Percentiles rank a stretch among this genome's conserved stretches.
phyloP scores from a whole-genome alignment of 768 basidiomycete species.

The Rhodotorula graminis region DNA sequence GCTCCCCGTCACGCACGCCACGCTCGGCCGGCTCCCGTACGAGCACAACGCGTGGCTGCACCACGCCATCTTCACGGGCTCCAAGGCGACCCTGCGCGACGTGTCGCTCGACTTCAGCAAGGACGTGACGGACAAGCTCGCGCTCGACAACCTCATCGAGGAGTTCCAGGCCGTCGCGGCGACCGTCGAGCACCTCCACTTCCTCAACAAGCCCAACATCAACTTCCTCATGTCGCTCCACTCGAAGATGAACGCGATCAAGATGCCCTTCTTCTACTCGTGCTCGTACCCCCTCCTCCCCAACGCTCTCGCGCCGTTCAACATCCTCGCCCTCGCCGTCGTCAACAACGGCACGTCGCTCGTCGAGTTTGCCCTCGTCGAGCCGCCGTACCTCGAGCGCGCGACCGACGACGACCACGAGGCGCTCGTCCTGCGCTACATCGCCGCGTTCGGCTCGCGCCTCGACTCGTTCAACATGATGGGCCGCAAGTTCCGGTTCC shows the following conservation, averaged over 20 bases:
- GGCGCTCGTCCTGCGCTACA: slow-evolving; percentile 23
- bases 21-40: slow-evolving; percentile 22
- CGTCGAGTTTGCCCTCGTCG: slow-evolving; percentile 26
- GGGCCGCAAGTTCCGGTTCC: slow-evolving; percentile 26
- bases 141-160: slow-evolving; percentile 26
- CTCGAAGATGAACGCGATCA: slow-evolving; percentile 29
- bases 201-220: slow-evolving; percentile 33
- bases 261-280: slow-evolving; percentile 30
- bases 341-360: slow-evolving; percentile 34
- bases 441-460: slow-evolving; percentile 31
- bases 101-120: slow-evolving; percentile 28
- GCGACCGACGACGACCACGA: slow-evolving; percentile 20
- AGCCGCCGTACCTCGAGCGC: slow-evolving; percentile 11
- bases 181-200: slow-evolving; percentile 25
- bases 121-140: neutral
- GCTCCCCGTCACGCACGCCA: slow-evolving; percentile 16
- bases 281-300: slow-evolving; percentile 26
- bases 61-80: slow-evolving; percentile 24
- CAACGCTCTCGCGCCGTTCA: slow-evolving; percentile 35
- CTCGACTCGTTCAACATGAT: slow-evolving; percentile 36
- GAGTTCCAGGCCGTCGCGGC: slow-evolving; percentile 26
- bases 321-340: slow-evolving; percentile 31
- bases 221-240: slow-evolving; percentile 35
- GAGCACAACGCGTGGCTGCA: slow-evolving; percentile 12
- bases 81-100: slow-evolving; percentile 12